Percentiles rank a stretch among this genome's conserved stretches.
These are phyloP conservation scores for Ascochyta pisi DNA, from an alignment of 2,329 filamentous ascomycete genomes.

Conservation along the genomic window DNA sequence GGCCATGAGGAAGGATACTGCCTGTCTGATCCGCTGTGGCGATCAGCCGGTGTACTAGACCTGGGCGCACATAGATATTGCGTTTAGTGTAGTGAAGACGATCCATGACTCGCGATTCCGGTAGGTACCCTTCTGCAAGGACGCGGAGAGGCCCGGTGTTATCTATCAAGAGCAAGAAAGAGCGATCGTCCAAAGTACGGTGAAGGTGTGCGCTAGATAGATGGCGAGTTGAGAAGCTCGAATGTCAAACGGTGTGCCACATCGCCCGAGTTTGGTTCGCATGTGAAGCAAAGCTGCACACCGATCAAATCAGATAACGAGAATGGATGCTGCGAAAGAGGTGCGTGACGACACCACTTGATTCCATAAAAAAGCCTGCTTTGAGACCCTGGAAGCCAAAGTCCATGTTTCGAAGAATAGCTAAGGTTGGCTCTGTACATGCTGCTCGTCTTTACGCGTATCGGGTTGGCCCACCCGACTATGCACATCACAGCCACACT, in stretches of 20 bases:
- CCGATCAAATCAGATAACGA: constrained; percentile 10
- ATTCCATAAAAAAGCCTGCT: constrained; percentile 4
- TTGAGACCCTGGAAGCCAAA: constrained; percentile 1
- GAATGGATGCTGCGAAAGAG: neutral
- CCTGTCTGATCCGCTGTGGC: neutral
- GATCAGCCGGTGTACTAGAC: constrained; percentile 8
- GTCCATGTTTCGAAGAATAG: constrained; percentile 7
- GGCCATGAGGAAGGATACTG: neutral
- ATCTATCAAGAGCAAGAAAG: neutral
- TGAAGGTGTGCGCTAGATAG: constrained; percentile 6
- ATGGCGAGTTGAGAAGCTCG: neutral
- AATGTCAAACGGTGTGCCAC: constrained; percentile 11
- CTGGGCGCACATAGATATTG: neutral
- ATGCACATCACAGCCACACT: constrained; percentile 6
- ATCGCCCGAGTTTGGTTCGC: constrained; percentile 2
- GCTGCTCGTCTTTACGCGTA: constrained; percentile 4
- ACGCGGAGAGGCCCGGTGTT: constrained; percentile 3
- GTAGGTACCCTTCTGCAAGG: neutral
- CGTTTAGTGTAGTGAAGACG: neutral
- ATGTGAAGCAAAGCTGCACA: constrained; percentile 17
- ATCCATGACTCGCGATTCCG: constrained; percentile 8
- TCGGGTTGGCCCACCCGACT: neutral
- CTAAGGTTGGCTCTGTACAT: neutral
- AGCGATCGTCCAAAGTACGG: constrained; percentile 6
- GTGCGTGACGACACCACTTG: constrained; percentile 7